Evolutionary conservation across 768 basidiomycete genomes (phyloP).

Genomic region (Pulveroboletus sp.): DNA sequence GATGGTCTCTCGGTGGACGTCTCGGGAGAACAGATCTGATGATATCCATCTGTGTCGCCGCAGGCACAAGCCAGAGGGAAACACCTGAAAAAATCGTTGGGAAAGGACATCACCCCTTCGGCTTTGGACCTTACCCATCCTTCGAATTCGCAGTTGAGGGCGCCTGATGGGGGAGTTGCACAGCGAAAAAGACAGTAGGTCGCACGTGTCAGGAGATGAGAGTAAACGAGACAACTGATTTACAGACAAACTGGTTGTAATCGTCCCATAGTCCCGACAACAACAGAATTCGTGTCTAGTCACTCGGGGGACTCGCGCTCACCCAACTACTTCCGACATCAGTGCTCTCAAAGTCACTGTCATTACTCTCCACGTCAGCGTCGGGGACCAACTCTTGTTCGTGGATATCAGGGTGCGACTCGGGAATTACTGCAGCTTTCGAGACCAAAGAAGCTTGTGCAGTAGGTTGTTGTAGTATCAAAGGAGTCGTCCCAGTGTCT

Average conservation of each 20-base stretch:
- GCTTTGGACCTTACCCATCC: slow-evolving; percentile 21
- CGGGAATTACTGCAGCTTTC: slow-evolving; percentile 9
- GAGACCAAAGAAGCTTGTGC: slow-evolving; percentile 7
- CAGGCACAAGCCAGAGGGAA: slow-evolving; percentile 69
- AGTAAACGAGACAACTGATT: neutral
- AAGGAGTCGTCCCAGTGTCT: slow-evolving; percentile 2
- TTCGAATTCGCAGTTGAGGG: neutral
- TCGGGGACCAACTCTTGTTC: slow-evolving; percentile 53
- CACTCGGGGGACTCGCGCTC: slow-evolving; percentile 33
- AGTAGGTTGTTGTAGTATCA: slow-evolving; percentile 2
- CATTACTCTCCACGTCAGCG: slow-evolving; percentile 63
- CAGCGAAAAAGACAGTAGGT: no score
- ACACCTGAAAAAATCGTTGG: slow-evolving; percentile 37
- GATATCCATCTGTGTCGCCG: slow-evolving; percentile 35
- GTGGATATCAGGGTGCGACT: slow-evolving; percentile 7
- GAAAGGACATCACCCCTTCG: neutral
- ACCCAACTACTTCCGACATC: slow-evolving; percentile 67
- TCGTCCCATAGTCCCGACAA: neutral
- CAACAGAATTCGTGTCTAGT: neutral
- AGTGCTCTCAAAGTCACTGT: slow-evolving; percentile 45
- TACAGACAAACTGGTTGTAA: neutral
- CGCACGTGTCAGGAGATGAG: neutral
- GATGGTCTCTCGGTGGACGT: slow-evolving; percentile 19
- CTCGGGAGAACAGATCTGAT: slow-evolving; percentile 47
- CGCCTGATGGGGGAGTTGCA: neutral